Conservation (phyloP, 2,329 filamentous ascomycete species). For the Teratosphaeria destructans region DNA sequence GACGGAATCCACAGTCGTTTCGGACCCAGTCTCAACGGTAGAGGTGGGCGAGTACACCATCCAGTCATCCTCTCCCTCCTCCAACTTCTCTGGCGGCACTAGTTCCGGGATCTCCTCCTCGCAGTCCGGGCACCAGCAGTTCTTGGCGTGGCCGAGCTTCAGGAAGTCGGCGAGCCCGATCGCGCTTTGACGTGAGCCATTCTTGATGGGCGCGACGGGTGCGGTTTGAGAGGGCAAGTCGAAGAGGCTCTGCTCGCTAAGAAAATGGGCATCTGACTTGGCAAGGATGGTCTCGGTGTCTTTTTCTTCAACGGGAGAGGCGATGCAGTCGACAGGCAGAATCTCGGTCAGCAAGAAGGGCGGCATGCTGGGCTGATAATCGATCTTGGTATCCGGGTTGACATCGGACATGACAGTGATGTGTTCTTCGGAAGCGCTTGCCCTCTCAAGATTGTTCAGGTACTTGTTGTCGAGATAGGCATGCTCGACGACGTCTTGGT, state of each 20-base stretch:
- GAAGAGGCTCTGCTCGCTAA: conserved; percentile 19
- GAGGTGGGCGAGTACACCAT: conserved; percentile 11
- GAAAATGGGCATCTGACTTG: conserved; percentile 16
- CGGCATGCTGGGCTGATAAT: neutral
- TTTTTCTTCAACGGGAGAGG: neutral
- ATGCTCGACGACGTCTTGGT: conserved; percentile 4
- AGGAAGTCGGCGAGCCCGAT: conserved; percentile 19
- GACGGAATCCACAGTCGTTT: neutral
- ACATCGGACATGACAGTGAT: neutral
- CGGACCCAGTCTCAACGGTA: conserved; percentile 1
- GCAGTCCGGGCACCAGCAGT: conserved; percentile 21
- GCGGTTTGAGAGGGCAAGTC: conserved; percentile 1
- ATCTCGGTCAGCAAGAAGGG: conserved; percentile 1
- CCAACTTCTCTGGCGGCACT: conserved; percentile 5
- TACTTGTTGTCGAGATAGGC: neutral
- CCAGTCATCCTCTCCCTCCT: conserved; percentile 13
- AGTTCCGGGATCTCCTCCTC: conserved; percentile 11
- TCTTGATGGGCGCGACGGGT: neutral
- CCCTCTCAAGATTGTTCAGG: neutral
- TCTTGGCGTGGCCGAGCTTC: conserved; percentile 19
- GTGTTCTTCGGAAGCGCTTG: neutral
- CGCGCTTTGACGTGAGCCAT: conserved; percentile 1
- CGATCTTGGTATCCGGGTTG: neutral
- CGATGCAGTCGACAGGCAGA: conserved; percentile 2
- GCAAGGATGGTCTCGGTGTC: conserved; percentile 2